Base-by-base conservation (phyloP, 2,329 filamentous ascomycete genomes). In the Pseudophaeomoniella oleicola region DNA sequence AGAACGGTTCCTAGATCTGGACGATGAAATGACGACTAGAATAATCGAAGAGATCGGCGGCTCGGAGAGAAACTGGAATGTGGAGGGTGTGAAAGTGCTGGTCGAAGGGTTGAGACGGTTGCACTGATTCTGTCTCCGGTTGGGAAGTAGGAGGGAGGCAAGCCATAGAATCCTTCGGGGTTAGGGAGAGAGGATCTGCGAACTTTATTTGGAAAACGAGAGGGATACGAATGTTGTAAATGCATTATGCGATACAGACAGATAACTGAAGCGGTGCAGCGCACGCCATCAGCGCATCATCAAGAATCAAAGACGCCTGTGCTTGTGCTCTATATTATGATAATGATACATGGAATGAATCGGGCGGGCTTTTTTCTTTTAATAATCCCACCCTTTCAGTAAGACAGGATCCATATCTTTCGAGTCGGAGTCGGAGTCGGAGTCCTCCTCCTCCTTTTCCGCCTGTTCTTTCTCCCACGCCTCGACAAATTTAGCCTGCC, bases 1-100 rank as follows among this genome's bases (percentile, higher is more conserved):
- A 10, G 88, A 96, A 59, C 60, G 74, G 36, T 94, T 94, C 52
- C 57, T 96, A 45, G 78, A 86, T 44, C 63, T 82, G 43, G 66
- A 71, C 32, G 74, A 78, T 38, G 62, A 64, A 4, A 48, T 68
- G 40, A 73, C 78, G 50, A 59, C 63, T 41, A 62, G 64, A 46
- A 66, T 74, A 38, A 60, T 71, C 5, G 51, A 61, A 14, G 64
- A 65, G 1, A 6, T 12, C 11, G 18, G 18, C n/a, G 15, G 14
- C 59, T 30, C 75, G 78, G 57, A 62, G 60, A 46, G 54, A 59
- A 37, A 62, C 71, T 35, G 75, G 63, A 54, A 75, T 63, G 34
- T 66, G 69, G 44, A 79, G 64, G 37, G 43, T 72, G 64, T 63
- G 56, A 83, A 44, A 68, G 78, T 56, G 53, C 75, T 62, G 69